These are phyloP conservation scores for Cryphonectria radicalis DNA, from an alignment of 2,329 filamentous ascomycete species.

Conservation along the genomic window DNA sequence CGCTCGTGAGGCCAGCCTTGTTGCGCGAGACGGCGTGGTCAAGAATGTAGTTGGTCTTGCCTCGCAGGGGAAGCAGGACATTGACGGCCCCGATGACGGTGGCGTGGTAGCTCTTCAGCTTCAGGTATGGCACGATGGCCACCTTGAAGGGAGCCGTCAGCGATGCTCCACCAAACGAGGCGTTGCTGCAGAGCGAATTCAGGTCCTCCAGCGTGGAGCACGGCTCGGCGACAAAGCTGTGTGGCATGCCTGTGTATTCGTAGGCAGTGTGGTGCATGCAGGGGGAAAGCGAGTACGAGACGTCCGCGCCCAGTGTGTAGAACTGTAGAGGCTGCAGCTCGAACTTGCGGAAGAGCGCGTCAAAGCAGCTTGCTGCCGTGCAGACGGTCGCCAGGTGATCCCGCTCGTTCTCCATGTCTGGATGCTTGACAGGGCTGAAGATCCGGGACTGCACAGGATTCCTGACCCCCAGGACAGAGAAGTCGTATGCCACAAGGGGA, in stretches of 20 bases:
- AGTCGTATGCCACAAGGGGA: constrained; percentile 54
- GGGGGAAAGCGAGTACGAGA: constrained; percentile 72
- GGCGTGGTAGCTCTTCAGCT: constrained; percentile 70
- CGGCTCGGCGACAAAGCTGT: constrained; percentile 64
- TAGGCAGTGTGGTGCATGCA: constrained; percentile 75
- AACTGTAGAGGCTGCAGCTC: constrained; percentile 69
- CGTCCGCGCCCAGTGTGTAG: constrained; percentile 69
- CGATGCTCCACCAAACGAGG: constrained; percentile 67
- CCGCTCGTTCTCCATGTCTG: constrained; percentile 45
- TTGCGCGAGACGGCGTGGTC: constrained; percentile 63
- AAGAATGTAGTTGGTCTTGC: constrained; percentile 52
- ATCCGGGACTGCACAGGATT: constrained; percentile 50
- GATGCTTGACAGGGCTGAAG: constrained; percentile 58
- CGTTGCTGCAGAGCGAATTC: constrained; percentile 59
- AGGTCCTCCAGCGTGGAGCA: constrained; percentile 65
- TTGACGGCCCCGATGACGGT: constrained; percentile 74
- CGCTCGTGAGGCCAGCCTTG: constrained; percentile 62
- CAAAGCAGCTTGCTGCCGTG: constrained; percentile 61
- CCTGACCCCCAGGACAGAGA: constrained; percentile 48
- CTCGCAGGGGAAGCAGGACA: constrained; percentile 69
- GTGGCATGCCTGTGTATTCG: constrained; percentile 67
- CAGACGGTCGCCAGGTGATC: constrained; percentile 52
- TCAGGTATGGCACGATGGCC: constrained; percentile 65
- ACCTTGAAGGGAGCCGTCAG: constrained; percentile 74
- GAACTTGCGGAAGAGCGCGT: constrained; percentile 63